Base-by-base conservation (phyloP, 805 yeast genomes). In the Yarrowia bubula region DNA sequence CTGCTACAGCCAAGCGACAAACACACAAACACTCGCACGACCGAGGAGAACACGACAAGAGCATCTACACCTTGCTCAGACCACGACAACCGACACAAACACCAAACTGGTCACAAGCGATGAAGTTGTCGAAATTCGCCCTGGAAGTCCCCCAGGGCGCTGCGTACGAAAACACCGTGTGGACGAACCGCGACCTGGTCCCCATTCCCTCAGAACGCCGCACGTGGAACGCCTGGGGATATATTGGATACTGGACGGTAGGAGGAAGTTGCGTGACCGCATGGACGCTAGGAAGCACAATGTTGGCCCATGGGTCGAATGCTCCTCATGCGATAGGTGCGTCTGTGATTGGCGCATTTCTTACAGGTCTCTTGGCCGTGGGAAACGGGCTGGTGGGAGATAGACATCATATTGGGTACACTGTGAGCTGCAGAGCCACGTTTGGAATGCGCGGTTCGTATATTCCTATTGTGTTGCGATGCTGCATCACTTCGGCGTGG, bases 361-460 rank as follows among this genome's bases (percentile, higher is more conserved):
- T 83, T 51, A 78, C 80, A 63, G 76, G 78, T 43, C 67, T 75
- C 2, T 72, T 79, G 48, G 80, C 83, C 10, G 71, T 80, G 8
- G 71, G 77, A 11, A 81, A 80, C 66, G 82, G 83, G 38, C 77
- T 78, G 71, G 79, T 78, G 14, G 86, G 86, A 38, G 77, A 80
- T 8, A 75, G 76, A 22, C 83, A 78, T 71, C 85, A 81, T 70
- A 75, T 83, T 46, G 84, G 85, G 0, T 83, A 76, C 68, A 78
- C 85, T 2, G 76, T 83, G 10, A 75, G 75, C 61, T 74, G 77
- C 28, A 72, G 86, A 58, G 75, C 77, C 53, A 73, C 80, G 0
- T 83, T 80, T 73, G 86, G 86, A 9, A 74, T 81, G 41, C 71
- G 75, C 66, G 84, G 85, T 2, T 76, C 81, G 5, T 75, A 71